Evolutionary conservation across 1,284 basidiomycete genomes (phyloP).

Genomic region (Chalciporus sp.): DNA sequence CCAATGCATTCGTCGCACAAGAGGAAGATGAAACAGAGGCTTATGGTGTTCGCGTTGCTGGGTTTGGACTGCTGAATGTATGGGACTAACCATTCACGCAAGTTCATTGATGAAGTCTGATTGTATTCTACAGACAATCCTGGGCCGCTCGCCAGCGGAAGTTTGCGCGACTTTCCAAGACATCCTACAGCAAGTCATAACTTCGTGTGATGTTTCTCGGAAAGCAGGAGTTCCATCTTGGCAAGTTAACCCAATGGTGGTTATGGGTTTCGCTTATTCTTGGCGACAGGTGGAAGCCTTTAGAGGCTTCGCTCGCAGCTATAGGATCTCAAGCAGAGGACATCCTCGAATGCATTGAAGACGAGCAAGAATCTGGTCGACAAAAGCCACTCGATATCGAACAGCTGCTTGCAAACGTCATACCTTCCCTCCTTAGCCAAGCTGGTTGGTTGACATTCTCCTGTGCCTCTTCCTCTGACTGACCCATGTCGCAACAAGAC

Average conservation of each 20-base stretch:
- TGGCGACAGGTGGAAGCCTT: constrained; percentile 77
- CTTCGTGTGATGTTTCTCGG: constrained; percentile 55
- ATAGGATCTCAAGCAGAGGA: constrained; percentile 85
- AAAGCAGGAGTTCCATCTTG: constrained; percentile 56
- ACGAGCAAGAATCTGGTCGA: constrained; percentile 66
- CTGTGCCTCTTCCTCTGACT: background rate
- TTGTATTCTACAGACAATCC: constrained; percentile 55
- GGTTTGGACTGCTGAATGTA: constrained; percentile 84
- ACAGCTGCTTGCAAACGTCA: constrained; percentile 72
- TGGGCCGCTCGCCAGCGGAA: constrained; percentile 66
- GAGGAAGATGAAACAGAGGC: constrained; percentile 90
- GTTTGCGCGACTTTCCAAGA: constrained; percentile 61
- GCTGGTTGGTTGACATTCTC: constrained; percentile 47
- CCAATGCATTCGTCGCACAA: constrained; percentile 91
- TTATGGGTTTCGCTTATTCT: constrained; percentile 3
- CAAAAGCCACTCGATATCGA: constrained; percentile 77
- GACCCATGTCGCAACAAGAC: constrained; percentile 45
- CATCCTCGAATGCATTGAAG: constrained; percentile 76
- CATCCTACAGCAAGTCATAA: constrained; percentile 58
- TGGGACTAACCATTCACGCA: constrained; percentile 23
- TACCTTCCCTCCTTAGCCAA: constrained; percentile 75
- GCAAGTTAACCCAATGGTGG: constrained; percentile 33
- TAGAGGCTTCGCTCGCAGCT: constrained; percentile 84
- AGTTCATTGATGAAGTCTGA: constrained; percentile 4
- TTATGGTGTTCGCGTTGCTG: constrained; percentile 83